Evolutionary conservation across 2,329 filamentous ascomycete genomes (phyloP).

Genomic region (Botrytis pseudocinerea): DNA sequence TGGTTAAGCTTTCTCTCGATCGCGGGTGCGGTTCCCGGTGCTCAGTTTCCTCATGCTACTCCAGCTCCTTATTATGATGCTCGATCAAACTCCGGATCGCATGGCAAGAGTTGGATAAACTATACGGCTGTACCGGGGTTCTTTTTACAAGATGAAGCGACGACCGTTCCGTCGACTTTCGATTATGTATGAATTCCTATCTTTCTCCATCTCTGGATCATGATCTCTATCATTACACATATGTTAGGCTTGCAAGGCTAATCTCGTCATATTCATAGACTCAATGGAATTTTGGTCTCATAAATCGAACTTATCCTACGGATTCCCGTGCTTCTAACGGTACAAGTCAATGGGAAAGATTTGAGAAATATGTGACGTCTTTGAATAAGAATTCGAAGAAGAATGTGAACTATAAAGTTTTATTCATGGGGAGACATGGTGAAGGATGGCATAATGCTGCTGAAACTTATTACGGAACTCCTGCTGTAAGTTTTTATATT

Average conservation of each 20-base stretch:
- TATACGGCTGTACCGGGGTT: constrained; percentile 62
- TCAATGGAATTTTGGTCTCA: constrained; percentile 63
- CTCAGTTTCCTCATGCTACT: constrained; percentile 4
- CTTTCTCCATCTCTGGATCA: neutral
- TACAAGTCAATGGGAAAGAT: constrained; percentile 65
- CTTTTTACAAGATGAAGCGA: constrained; percentile 62
- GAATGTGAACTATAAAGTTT: constrained; percentile 61
- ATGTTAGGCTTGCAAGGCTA: neutral
- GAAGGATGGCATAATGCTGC: constrained; percentile 42
- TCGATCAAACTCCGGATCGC: neutral
- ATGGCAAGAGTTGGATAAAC: constrained; percentile 45
- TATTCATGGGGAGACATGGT: constrained; percentile 53
- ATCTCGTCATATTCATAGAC: constrained; percentile 48
- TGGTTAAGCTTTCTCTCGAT: constrained; percentile 6
- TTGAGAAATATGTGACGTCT: constrained; percentile 56
- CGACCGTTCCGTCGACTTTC: constrained; percentile 57
- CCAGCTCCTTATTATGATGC: constrained; percentile 4
- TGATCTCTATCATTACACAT: neutral
- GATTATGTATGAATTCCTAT: constrained; percentile 56
- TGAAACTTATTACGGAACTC: constrained; percentile 67
- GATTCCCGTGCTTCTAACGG: constrained; percentile 47
- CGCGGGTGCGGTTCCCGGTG: neutral
- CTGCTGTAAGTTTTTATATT: constrained; percentile 42
- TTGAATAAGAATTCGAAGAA: constrained; percentile 52
- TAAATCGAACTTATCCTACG: constrained; percentile 61